Base-by-base conservation (phyloP, 2,329 filamentous ascomycete genomes). In the Endocalyx cinctus region DNA sequence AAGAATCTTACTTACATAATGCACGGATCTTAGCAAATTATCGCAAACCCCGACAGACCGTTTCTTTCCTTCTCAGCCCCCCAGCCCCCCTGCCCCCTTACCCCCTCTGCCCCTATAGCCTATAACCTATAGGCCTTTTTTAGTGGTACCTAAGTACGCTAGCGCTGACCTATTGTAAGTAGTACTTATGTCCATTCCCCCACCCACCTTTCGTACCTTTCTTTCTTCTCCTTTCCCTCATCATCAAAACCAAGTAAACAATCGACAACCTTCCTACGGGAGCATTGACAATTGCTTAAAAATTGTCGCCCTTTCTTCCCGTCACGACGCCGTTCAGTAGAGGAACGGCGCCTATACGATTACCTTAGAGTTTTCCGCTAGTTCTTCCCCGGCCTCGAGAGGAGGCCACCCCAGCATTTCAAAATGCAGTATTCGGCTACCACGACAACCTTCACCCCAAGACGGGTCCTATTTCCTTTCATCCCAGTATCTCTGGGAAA, bases 361-460 rank as follows among this genome's bases (percentile, higher is more conserved):
- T 34, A 33, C 42, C 33, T 29, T 42, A 41, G 38, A 42, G 27
- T 45, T 36, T 46, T 28, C 29, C 18, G 17, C 29, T 35, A 48
- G 42, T 53, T 54, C 41, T 39, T 41, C 38, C 46, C 49, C 43
- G 52, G 51, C 51, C 52, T 54, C 52, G 43, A 29, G 43, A 40
- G 39, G 50, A 58, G 51, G 51, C 46, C 48, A 39, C 35, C 33
- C 26, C 38, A 55, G 25, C 37, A 55, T 58, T 50, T 48, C 51
- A 41, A 20, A 37, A 56, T 56, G 54, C 33, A 34, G 8, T 30
- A 38, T 18, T 17, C 18, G 6, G 34, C 34, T n/a, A 7, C 41
- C 42, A 26, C 31, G 27, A 11, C 29, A 36, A 35, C 33, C n/a
- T 46, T 33, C 43, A 34, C 30, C 31, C 29, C 43, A 14, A 37